phyloP scores from a whole-genome alignment of 2,329 filamentous ascomycete genomes.

The Fusarium fujikuroi region DNA sequence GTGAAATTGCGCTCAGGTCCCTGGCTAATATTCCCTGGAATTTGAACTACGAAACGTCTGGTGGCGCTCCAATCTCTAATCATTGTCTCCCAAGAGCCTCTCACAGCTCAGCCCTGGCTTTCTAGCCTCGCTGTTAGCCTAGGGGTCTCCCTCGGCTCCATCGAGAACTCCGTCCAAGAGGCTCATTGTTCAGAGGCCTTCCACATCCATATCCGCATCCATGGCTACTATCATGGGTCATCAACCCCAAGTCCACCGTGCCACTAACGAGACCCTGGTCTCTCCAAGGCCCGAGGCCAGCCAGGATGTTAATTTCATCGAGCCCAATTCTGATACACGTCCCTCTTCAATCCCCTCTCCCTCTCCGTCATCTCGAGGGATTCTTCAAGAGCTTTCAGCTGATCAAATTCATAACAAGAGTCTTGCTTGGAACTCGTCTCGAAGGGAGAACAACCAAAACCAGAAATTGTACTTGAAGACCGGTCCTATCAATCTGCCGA shows the following conservation, averaged over 20 bases:
- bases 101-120: conserved; percentile 16
- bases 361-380: conserved; percentile 28
- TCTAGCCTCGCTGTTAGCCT: conserved; percentile 5
- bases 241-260: conserved; percentile 39
- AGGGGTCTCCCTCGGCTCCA: conserved; percentile 26
- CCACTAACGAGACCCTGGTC: conserved; percentile 27
- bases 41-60: conserved; percentile 24
- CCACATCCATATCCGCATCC: conserved; percentile 5
- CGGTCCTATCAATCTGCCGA: conserved; percentile 14
- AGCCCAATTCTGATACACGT: conserved; percentile 27
- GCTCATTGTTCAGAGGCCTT: neutral
- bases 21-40: conserved; percentile 30
- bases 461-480: conserved; percentile 17
- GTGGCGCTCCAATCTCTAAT: conserved; percentile 36
- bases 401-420: conserved; percentile 42
- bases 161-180: conserved; percentile 6
- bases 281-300: conserved; percentile 9
- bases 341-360: conserved; percentile 32
- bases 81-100: conserved; percentile 29
- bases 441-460: neutral
- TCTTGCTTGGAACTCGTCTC: conserved; percentile 23
- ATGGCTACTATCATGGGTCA: conserved; percentile 25
- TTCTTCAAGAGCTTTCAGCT: conserved; percentile 45
- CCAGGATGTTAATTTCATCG: conserved; percentile 34
- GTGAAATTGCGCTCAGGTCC: conserved; percentile 42